Evolutionary conservation across 768 basidiomycete genomes (phyloP), one percentile per base, ranked within the genome.

Genomic region (Pulveroboletus sp.): DNA sequence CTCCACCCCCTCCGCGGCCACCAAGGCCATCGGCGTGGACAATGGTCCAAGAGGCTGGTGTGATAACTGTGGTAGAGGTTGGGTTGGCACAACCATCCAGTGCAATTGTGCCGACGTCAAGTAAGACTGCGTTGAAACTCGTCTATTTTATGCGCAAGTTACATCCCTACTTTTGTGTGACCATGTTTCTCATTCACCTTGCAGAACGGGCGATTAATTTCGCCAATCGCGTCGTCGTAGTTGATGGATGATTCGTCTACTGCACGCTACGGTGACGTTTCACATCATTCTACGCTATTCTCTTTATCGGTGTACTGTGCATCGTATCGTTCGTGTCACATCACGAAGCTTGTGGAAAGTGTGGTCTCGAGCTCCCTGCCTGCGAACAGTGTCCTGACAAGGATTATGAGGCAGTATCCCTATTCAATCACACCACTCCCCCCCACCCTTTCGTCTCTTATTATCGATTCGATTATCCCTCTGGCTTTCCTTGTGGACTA

Each of bases 51-150:
- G 88, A 30, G 65, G 70, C 11, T 87, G 89, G 85, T 91, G 89
- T 52, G 82, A 89, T 40, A 67, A 68, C 37, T 90, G 88, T 60
- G 88, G 87, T 52, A 85, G 83, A 58, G 78, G 86, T 36, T 80
- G 74, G 71, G 66, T 84, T 54, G 84, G 83, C 48, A 67, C 74
- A 36, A 70, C 69, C 55, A 62, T 67, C 43, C 71, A 76, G 26
- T 90, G 84, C 67, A 74, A 75, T 50, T 89, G 86, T 67, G 70
- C 73, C 56, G 80, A 85, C 51, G 71, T 83, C 69, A 85, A 85
- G 73, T 86, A 77, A 71, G 56, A 40, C 2, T 27, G 33, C 7
- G n/a, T 44, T 8, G 28, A 47, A 47, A 36, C 55, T 32, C 47
- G 55, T 56, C 54, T 52, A 26, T 58, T 50, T 47, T 58, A 70